Conservation (phyloP, 2,329 filamentous ascomycete genomes). For the Fusarium siculi region DNA sequence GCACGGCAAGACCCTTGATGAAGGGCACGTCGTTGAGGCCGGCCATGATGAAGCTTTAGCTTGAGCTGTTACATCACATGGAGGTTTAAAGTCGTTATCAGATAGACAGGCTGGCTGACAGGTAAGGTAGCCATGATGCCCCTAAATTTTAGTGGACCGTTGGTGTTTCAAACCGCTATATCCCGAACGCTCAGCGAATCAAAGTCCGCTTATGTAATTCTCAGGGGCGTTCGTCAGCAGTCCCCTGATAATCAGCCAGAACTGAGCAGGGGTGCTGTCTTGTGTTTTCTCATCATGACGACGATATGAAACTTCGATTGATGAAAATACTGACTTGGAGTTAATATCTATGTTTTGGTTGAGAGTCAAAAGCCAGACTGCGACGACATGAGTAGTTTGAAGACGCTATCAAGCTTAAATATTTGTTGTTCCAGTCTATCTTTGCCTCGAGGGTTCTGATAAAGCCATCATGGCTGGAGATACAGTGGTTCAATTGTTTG, state of each 20-base stretch:
- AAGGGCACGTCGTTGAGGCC: constrained; percentile 55
- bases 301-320: not conserved
- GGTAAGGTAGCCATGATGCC: not conserved
- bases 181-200: not conserved
- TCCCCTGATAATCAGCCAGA: constrained; percentile 29
- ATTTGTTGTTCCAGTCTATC: constrained; percentile 19
- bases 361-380: not conserved
- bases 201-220: constrained; percentile 31
- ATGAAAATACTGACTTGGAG: not conserved
- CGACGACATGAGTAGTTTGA: constrained; percentile 26
- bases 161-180: constrained; percentile 8
- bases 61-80: constrained; percentile 21
- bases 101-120: not conserved
- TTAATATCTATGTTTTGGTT: not conserved
- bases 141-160: constrained; percentile 10
- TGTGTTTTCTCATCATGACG: constrained; percentile 30
- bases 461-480: constrained; percentile 36
- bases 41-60: constrained; percentile 48
- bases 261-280: constrained; percentile 20
- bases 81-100: constrained; percentile 4
- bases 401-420: constrained; percentile 11
- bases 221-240: constrained; percentile 35
- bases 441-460: constrained; percentile 9
- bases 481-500: constrained; percentile 38
- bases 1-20: constrained; percentile 71